Evolutionary conservation across 2,329 filamentous ascomycete species (phyloP), one percentile per base, ranked within the genome.

Genomic region (Epicoccum nigrum): DNA sequence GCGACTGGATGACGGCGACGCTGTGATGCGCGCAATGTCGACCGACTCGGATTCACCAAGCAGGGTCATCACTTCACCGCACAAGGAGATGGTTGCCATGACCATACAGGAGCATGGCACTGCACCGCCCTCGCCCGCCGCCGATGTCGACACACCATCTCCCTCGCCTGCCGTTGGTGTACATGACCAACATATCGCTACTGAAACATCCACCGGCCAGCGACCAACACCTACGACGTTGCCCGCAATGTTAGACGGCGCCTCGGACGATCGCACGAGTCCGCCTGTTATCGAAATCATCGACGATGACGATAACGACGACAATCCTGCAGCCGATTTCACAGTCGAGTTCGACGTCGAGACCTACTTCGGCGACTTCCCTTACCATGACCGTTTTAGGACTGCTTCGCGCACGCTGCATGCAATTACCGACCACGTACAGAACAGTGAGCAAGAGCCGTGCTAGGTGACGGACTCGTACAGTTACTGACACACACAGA

Each of bases 231-330:
- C 38, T 6, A 34, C 13, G 4, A 13, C n/a, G 9, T 55, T 59
- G 32, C 55, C 58, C 4, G 35, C 54, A n/a, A 44, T 63, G 39
- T 45, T 68, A 27, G 39, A 54, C 31, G 57, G 45, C 30, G 56
- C 61, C 15, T 53, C 53, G 9, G 59, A 61, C 20, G 54, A 56
- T 15, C 25, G 42, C 16, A 47, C 27, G n/a, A 71, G 69, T 44
- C 68, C 70, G 20, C 72, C 69, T 40, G 66, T 75, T 28, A 68
- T 77, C 53, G 64, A 73, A 34, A 65, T 78, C 17, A 65, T 73
- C 33, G 23, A 25, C 23, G 23, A 25, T 9, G 23, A 25, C 23
- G 66, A 68, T 23, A 69, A 74, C 17, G 68, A 70, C 41, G 68
- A 71, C 11, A 27, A 63, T 4, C 17, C 37, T 4, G 45, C 43